These are phyloP conservation scores for Elasticomyces elasticus DNA, from an alignment of 495 filamentous ascomycete genomes.

Conservation along the genomic window DNA sequence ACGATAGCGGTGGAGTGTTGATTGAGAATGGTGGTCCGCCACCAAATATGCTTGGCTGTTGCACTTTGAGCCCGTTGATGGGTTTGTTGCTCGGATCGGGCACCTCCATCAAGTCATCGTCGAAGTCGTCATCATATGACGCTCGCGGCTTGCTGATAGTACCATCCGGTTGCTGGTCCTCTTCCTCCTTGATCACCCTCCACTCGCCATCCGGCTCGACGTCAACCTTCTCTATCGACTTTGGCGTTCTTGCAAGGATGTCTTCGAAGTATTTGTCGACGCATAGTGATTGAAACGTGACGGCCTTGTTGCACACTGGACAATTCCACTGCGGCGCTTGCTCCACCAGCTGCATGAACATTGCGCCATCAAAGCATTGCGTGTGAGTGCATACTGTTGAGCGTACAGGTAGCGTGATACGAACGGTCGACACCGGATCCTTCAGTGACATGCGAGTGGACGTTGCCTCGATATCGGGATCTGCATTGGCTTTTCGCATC, in stretches of 20 bases:
- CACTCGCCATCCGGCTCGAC: constrained; percentile 82
- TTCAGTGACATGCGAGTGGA: constrained; percentile 83
- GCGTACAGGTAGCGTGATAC: constrained; percentile 71
- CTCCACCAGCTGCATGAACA: constrained; percentile 86
- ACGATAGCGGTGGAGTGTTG: constrained; percentile 44
- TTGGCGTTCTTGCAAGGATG: constrained; percentile 62
- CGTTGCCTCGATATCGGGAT: constrained; percentile 78
- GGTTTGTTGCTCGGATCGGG: constrained; percentile 40
- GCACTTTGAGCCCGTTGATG: constrained; percentile 32
- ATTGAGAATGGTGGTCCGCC: constrained; percentile 2
- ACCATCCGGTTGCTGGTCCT: constrained; percentile 26
- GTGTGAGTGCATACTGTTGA: constrained; percentile 75
- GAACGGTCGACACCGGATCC: constrained; percentile 77
- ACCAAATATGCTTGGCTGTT: constrained; percentile 21
- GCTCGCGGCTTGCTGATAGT: constrained; percentile 17
- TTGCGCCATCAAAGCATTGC: constrained; percentile 90
- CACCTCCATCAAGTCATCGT: constrained; percentile 63
- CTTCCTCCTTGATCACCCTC: constrained; percentile 38
- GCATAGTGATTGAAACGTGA: constrained; percentile 69
- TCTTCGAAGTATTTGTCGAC: constrained; percentile 88
- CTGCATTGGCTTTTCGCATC: constrained; percentile 64
- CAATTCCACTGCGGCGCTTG: constrained; percentile 93
- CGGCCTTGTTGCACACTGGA: constrained; percentile 78
- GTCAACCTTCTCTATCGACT: constrained; percentile 68
- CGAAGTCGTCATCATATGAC: constrained; percentile 43